Conservation (phyloP, 2,329 filamentous ascomycete genomes). For the Cyphellophora europaea region DNA sequence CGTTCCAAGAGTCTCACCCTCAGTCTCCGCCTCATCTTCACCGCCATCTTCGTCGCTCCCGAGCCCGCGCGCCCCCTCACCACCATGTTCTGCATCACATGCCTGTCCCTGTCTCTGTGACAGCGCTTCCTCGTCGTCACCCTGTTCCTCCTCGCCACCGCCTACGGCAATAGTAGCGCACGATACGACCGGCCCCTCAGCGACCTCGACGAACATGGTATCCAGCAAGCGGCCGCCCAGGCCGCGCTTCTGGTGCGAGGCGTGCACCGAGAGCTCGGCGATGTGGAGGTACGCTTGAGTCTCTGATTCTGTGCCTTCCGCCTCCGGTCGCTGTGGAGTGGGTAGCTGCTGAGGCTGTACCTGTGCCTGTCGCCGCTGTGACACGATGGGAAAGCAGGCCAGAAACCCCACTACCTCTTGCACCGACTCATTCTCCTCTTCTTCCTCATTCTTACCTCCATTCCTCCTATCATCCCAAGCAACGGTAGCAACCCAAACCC, state of each 20-base stretch:
- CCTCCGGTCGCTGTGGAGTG: too few relatives aligned
- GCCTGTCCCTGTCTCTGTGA: too few relatives aligned
- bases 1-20: background rate
- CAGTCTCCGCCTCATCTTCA: background rate
- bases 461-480: background rate
- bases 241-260: slow-evolving; percentile 4
- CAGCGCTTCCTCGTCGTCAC: background rate
- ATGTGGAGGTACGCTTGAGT: slow-evolving; percentile 3
- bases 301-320: background rate
- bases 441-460: background rate
- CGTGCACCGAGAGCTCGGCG: slow-evolving; percentile 6
- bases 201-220: slow-evolving; percentile 1
- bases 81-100: background rate
- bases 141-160: background rate
- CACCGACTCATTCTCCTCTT: background rate
- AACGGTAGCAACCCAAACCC: slow-evolving; percentile 4
- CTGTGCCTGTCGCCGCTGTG: background rate
- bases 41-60: background rate
- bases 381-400: slow-evolving; percentile 1
- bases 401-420: slow-evolving; percentile 7
- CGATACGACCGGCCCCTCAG: background rate
- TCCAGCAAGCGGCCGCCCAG: slow-evolving; percentile 2
- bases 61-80: too few relatives aligned
- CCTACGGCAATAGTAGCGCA: too few relatives aligned
- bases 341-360: background rate